A percentile compares a stretch with the other conserved stretches of the same genome.
phyloP scores from a whole-genome alignment of 345 rosid genomes.

The Geranium rotundifolium region DNA sequence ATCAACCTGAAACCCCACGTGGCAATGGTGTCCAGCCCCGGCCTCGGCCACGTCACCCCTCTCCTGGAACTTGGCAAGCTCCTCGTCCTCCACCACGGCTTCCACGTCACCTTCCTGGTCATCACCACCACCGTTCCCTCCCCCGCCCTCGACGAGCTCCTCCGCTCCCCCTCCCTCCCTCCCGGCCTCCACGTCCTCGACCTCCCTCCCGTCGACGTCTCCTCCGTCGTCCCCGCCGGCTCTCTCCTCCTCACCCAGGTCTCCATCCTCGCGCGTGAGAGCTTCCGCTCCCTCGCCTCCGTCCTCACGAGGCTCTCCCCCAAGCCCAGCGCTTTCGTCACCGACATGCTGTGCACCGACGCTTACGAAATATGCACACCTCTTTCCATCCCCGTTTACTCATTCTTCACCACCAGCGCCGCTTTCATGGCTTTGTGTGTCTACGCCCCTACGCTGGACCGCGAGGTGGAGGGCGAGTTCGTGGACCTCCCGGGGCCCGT shows the following conservation, averaged over 20 bases:
- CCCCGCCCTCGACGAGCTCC: constrained; percentile 15
- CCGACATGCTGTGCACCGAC: constrained; percentile 21
- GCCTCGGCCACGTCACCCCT: too few relatives aligned
- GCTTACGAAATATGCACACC: constrained; percentile 16
- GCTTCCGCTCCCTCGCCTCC: too few relatives aligned
- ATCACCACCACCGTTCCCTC: constrained; percentile 13
- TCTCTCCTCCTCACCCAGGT: constrained; percentile 9
- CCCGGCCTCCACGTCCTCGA: constrained; percentile 14
- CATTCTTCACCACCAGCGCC: too few relatives aligned
- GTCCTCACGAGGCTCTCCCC: neutral
- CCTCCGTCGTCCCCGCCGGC: constrained; percentile 10
- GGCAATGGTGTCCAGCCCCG: too few relatives aligned
- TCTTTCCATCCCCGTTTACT: constrained; percentile 15
- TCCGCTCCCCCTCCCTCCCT: constrained; percentile 9
- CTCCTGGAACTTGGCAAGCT: too few relatives aligned
- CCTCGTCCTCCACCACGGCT: constrained; percentile 8
- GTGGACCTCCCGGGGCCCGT: constrained; percentile 7
- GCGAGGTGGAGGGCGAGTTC: too few relatives aligned
- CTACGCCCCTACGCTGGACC: too few relatives aligned
- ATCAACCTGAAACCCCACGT: too few relatives aligned
- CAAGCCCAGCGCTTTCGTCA: constrained; percentile 18
- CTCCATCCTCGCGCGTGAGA: constrained; percentile 4
- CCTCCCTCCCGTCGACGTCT: constrained; percentile 23
- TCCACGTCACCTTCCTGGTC: constrained; percentile 21
- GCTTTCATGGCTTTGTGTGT: too few relatives aligned